Evolutionary conservation across 352 stramenopile genomes (phyloP).

Genomic region (Globisporangium nunn): DNA sequence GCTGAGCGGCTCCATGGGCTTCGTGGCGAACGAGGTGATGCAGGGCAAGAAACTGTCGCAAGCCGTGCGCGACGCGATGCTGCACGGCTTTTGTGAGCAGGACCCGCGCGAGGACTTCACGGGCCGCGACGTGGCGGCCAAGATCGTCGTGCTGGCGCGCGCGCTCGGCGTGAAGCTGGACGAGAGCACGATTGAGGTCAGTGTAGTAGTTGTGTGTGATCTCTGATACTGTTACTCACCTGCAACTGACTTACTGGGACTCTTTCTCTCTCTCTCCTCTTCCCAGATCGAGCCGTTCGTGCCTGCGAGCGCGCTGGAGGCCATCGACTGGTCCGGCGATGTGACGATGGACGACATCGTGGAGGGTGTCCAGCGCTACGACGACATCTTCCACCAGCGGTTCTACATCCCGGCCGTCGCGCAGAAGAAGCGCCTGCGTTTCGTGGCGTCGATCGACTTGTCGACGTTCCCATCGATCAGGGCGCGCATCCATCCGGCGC

Average conservation of each 20-base stretch:
- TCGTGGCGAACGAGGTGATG: conserved; percentile 70
- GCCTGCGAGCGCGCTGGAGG: conserved; percentile 30
- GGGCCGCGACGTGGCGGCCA: conserved; percentile 55
- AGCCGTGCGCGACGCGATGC: conserved; percentile 40
- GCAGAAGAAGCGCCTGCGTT: conserved; percentile 49
- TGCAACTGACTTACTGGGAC: not conserved
- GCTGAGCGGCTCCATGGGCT: conserved; percentile 71
- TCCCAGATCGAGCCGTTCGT: conserved; percentile 41
- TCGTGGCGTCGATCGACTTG: conserved; percentile 63
- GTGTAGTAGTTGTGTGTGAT: not conserved
- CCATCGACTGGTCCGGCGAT: conserved; percentile 36
- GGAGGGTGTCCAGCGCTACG: conserved; percentile 38
- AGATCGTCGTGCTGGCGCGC: conserved; percentile 62
- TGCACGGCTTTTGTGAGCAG: conserved; percentile 57
- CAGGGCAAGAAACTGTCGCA: conserved; percentile 49
- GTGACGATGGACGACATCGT: conserved; percentile 44
- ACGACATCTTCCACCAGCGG: conserved; percentile 44
- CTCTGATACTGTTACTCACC: not conserved
- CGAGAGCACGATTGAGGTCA: conserved; percentile 29
- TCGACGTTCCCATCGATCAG: conserved; percentile 36
- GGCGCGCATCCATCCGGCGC: conserved; percentile 38
- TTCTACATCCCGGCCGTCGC: conserved; percentile 39
- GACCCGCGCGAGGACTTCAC: conserved; percentile 67
- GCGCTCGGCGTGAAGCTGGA: conserved; percentile 52
- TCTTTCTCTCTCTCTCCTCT: not conserved